Base-by-base conservation (phyloP, 2,329 filamentous ascomycete genomes). In the Rutstroemia sp. region DNA sequence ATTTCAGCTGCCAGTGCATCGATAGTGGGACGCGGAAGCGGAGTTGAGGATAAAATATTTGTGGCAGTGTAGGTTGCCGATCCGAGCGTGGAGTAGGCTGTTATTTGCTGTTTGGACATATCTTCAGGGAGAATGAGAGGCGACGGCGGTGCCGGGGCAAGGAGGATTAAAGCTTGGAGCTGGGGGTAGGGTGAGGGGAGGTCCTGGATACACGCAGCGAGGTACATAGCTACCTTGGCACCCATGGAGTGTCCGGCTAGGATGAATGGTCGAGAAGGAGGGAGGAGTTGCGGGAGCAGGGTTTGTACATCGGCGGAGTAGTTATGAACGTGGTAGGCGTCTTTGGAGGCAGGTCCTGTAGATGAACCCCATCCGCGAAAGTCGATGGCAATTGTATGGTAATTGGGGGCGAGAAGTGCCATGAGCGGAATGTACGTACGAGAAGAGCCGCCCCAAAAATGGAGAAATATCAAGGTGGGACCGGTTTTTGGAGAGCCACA, bases 241-340 rank as follows among this genome's bases (percentile, higher is more conserved):
- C 72, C 72, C 72, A 74, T 74, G 0, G 71, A 73, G 59, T 73
- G 69, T 2, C 71, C 70, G 39, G 73, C 56, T 3, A 73, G 59
- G 19, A 73, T 58, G 39, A 72, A 64, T 1, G 65, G 62, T 2
- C 42, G 34, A 39, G 25, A 16, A 5, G 63, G 21, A 21, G 62
- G 21, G 12, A 27, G 27, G 5, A 65, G 46, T 14, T 57, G 38
- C 0, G 56, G 46, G 17, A 73, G 52, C 2, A 69, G 59, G 3
- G 53, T 49, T 14, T 65, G 58, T 7, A 66, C 61, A 14, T 64
- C 61, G 1, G 40, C 19, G 19, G 67, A 63, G 6, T 70, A 58
- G 19, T 57, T 45, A 2, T 42, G n/a, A 48, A 68, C 70, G 45
- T 69, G 68, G 58, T 73, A 72, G 2, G 65, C 61, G 0, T 30